Conservation (phyloP, 352 stramenopile species). For the Phytophthora brassicae region DNA sequence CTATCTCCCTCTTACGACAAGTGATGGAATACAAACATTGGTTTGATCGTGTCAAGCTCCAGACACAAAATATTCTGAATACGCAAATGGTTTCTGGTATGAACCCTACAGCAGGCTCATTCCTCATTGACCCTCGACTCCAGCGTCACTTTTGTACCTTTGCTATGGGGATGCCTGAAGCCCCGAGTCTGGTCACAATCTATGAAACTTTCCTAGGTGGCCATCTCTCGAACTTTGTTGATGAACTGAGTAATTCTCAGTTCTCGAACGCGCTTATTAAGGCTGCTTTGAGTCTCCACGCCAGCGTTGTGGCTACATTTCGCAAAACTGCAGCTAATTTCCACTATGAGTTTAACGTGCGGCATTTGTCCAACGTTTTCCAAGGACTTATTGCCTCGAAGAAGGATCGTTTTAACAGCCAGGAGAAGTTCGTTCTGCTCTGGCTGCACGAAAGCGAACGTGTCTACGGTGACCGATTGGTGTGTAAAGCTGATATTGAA, state of each 20-base stretch:
- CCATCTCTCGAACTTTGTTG: slow-evolving; percentile 90
- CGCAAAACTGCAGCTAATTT: slow-evolving; percentile 96
- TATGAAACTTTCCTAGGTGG: slow-evolving; percentile 96
- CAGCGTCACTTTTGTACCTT: slow-evolving; percentile 97
- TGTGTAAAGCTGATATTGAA: slow-evolving; percentile 90
- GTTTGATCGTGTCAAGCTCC: slow-evolving; percentile 93
- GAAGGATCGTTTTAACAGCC: slow-evolving; percentile 88
- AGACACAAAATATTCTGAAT: slow-evolving; percentile 93
- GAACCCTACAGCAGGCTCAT: slow-evolving; percentile 95
- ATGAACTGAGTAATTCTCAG: slow-evolving; percentile 86
- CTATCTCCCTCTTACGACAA: slow-evolving; percentile 93
- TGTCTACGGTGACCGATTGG: slow-evolving; percentile 95
- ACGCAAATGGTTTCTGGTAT: slow-evolving; percentile 95
- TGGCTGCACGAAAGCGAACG: slow-evolving; percentile 97
- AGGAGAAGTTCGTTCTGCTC: slow-evolving; percentile 94
- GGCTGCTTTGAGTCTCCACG: slow-evolving; percentile 91
- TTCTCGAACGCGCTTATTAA: slow-evolving; percentile 93
- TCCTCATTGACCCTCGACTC: slow-evolving; percentile 93
- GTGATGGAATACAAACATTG: slow-evolving; percentile 96
- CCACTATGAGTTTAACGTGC: slow-evolving; percentile 98
- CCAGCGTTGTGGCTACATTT: slow-evolving; percentile 89
- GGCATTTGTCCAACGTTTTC: slow-evolving; percentile 96
- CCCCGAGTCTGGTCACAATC: slow-evolving; percentile 93
- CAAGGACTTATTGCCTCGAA: slow-evolving; percentile 94
- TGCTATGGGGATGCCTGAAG: slow-evolving; percentile 93